Conservation (phyloP, 345 rosid genomes). For the Hirschfeldia incana region DNA sequence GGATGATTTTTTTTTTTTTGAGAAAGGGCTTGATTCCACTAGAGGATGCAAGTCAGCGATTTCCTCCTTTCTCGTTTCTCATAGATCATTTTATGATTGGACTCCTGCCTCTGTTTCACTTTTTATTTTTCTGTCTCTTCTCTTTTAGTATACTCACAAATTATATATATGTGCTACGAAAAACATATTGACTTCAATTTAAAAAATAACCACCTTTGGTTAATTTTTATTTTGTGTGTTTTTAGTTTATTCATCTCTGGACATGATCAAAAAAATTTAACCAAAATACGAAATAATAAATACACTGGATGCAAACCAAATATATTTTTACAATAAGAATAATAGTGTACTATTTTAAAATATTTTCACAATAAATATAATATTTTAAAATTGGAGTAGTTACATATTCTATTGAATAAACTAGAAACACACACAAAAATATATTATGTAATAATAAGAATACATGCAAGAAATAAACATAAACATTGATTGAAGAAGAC, state of each 20-base stretch:
- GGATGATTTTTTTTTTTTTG: no score
- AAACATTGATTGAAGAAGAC: background rate
- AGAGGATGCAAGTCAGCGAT: constrained; percentile 24
- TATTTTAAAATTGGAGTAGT: background rate
- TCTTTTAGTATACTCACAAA: background rate
- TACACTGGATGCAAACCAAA: background rate
- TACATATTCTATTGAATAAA: background rate
- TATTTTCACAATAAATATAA: background rate
- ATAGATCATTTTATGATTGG: constrained; percentile 24
- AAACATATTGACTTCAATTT: background rate
- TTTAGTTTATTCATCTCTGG: background rate
- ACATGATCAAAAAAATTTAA: background rate
- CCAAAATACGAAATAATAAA: background rate
- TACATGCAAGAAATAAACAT: background rate
- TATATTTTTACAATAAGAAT: background rate
- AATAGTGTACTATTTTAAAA: no score
- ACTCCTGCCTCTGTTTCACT: background rate
- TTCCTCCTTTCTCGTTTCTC: constrained; percentile 10
- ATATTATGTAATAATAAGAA: no score
- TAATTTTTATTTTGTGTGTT: background rate
- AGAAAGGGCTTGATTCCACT: no score
- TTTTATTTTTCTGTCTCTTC: background rate
- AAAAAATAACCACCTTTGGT: no score
- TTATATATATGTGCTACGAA: background rate
- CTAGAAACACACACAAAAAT: background rate